A percentile compares a stretch with the other conserved stretches of the same genome.
These are phyloP conservation scores for Geotrichum citri-aurantii DNA, from an alignment of 1,139 yeast genomes.

Conservation along the genomic window DNA sequence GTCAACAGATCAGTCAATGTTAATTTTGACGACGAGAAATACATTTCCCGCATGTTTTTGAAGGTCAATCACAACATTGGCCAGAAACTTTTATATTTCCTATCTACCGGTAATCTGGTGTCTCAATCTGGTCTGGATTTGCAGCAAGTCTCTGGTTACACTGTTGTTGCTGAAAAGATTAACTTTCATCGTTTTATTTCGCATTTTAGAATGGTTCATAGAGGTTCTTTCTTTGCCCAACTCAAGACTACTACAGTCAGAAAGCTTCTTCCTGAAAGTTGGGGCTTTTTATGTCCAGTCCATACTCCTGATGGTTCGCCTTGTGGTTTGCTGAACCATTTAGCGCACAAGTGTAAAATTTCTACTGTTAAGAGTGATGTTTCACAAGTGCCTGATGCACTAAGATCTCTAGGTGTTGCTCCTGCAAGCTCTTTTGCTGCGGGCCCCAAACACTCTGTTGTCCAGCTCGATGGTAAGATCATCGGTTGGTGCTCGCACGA, in stretches of 20 bases:
- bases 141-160: constrained; percentile 97
- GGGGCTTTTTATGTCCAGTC: constrained; percentile 99
- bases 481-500: constrained; percentile 93
- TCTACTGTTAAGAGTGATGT: constrained; percentile 75
- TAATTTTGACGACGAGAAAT: constrained; percentile 76
- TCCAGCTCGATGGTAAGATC: constrained; percentile 87
- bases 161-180: constrained; percentile 97
- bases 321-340: constrained; percentile 95
- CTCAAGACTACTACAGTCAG: constrained; percentile 96
- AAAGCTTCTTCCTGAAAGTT: constrained; percentile 91
- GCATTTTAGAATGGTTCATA: constrained; percentile 98
- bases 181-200: constrained; percentile 94
- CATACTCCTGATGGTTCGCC: constrained; percentile 99
- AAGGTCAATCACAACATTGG: constrained; percentile 93
- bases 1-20: constrained; percentile 76
- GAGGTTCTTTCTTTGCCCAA: constrained; percentile 99
- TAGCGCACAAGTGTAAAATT: constrained; percentile 89
- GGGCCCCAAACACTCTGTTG: constrained; percentile 82
- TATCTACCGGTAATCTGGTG: constrained; percentile 94
- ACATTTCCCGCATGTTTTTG: constrained; percentile 70
- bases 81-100: constrained; percentile 84
- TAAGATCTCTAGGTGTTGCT: constrained; percentile 73
- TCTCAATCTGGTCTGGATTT: constrained; percentile 95
- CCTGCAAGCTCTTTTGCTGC: constrained; percentile 69
- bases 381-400: constrained; percentile 57